Evolutionary conservation across 768 basidiomycete species (phyloP), one percentile per base, ranked within the genome.

Genomic region (Hortiboletus flavorubellus): DNA sequence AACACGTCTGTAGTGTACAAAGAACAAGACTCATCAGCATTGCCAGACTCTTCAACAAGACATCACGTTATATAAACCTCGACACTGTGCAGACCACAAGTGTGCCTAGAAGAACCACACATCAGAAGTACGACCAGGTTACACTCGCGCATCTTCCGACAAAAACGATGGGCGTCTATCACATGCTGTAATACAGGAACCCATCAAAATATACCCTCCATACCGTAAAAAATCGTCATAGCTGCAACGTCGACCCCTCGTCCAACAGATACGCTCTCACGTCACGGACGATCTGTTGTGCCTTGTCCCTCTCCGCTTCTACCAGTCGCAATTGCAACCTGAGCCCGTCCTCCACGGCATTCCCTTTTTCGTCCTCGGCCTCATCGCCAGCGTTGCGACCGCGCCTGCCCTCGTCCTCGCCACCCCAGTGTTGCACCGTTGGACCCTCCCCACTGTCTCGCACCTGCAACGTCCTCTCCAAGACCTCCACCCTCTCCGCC

Each of bases 401-500:
- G 10, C 23, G 4, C 31, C 15, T 2, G 8, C 31, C n/a, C 8
- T 9, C 0, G 26, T 3, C 48, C 33, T 35, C 39, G 26, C 9
- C 38, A 9, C 8, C 12, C 21, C 8, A 23, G 31, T 8, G 31
- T 16, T 8, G 39, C 6, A 38, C 16, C 1, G 9, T 18, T 2
- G 31, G 23, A 16, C 15, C 46, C 31, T 37, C 53, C 14, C 12
- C 38, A 1, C 10, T 35, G 14, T 29, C 55, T 23, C 50, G 42
- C 10, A 53, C 55, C 37, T 52, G 39, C 44, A 69, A 29, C 5
- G 53, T 46, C 56, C 39, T 56, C 45, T 69, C 70, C 35, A 69
- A 48, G 7, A 49, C 46, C 34, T 57, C 64, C 8, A 72, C 68
- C 9, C 67, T 56, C 45, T 68, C 70, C 8, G 56, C 54, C 52